phyloP scores from a whole-genome alignment of 768 basidiomycete species.

The Podaxis rugospora region DNA sequence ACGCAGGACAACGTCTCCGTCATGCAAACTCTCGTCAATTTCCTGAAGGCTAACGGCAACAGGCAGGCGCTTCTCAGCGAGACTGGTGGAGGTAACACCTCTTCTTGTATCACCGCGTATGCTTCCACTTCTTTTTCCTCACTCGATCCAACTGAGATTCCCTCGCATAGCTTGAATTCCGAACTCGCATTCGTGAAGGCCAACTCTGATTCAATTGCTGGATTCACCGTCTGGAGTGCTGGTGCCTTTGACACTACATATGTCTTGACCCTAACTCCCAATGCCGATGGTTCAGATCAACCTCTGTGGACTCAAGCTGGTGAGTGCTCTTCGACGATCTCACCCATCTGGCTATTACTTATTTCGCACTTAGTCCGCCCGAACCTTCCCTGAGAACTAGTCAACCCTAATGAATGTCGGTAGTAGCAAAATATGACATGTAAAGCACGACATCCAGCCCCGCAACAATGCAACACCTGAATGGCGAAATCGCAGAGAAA shows the following conservation, averaged over 20 bases:
- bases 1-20: slow-evolving; percentile 40
- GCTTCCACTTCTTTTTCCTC: slow-evolving; percentile 16
- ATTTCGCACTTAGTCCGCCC: not conserved
- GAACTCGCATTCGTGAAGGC: slow-evolving; percentile 43
- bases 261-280: slow-evolving; percentile 44
- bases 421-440: not conserved
- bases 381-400: slow-evolving; percentile 1
- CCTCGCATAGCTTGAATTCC: slow-evolving; percentile 27
- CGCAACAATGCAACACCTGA: too few species aligned
- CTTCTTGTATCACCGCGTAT: slow-evolving; percentile 37
- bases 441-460: not conserved
- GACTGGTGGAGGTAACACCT: slow-evolving; percentile 51
- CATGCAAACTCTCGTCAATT: slow-evolving; percentile 36
- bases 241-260: slow-evolving; percentile 49
- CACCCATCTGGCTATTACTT: not conserved
- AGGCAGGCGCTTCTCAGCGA: slow-evolving; percentile 36
- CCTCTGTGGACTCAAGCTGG: slow-evolving; percentile 39
- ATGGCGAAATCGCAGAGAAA: too few species aligned
- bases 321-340: slow-evolving; percentile 15
- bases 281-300: slow-evolving; percentile 42
- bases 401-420: not conserved
- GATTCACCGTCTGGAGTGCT: slow-evolving; percentile 53
- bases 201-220: slow-evolving; percentile 37
- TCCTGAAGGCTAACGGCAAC: slow-evolving; percentile 30
- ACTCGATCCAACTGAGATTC: not conserved